Evolutionary conservation across 306 rosid genomes (phyloP).

Genomic region (Ormosia emarginata): DNA sequence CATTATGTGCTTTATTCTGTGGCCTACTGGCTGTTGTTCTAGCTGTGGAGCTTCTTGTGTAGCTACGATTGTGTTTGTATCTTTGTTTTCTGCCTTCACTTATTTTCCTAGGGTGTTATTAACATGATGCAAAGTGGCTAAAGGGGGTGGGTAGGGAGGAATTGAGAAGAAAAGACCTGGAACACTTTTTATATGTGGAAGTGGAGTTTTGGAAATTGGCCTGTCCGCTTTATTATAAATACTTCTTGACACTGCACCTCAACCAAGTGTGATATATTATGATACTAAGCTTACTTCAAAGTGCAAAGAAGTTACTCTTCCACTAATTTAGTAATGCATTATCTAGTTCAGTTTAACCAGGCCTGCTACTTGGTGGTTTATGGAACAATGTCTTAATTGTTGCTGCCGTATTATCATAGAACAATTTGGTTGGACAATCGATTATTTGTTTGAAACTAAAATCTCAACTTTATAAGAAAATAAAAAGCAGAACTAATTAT

Average conservation of each 20-base stretch:
- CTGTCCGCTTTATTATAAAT: neutral
- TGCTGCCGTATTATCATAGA: neutral
- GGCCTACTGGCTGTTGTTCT: neutral
- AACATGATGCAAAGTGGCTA: neutral
- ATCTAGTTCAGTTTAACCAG: neutral
- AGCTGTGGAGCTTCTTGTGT: neutral
- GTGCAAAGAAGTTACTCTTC: neutral
- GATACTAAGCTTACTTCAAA: neutral
- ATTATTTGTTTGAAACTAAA: neutral
- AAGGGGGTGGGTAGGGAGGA: neutral
- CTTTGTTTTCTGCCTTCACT: neutral
- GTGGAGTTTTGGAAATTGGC: neutral
- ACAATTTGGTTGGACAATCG: neutral
- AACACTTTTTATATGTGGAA: neutral
- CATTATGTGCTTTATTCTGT: neutral
- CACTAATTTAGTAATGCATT: neutral
- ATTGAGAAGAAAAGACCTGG: neutral
- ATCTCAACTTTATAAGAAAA: neutral
- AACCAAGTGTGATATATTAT: neutral
- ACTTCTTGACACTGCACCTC: neutral
- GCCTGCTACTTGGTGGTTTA: neutral
- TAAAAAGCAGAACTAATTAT: neutral
- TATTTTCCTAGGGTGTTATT: neutral
- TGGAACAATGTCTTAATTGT: neutral
- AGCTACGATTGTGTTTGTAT: neutral